Evolutionary conservation across 1,139 yeast species (phyloP).

Genomic region (Kluyveromyces sp.): DNA sequence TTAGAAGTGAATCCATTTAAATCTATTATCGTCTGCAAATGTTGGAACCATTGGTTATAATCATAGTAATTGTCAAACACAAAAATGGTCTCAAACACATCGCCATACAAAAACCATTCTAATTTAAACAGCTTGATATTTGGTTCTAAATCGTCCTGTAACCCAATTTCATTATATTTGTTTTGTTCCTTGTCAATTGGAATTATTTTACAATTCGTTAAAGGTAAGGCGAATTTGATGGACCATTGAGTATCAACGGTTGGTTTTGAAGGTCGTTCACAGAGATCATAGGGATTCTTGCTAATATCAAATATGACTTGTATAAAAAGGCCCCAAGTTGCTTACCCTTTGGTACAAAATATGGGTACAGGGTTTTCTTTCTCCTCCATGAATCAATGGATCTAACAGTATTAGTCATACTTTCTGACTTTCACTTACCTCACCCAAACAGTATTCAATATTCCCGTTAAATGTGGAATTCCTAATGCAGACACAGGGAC

Average conservation of each 20-base stretch:
- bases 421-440: conserved; percentile 1
- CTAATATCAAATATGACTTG: conserved; percentile 11
- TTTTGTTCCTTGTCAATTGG: not conserved
- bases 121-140: conserved; percentile 3
- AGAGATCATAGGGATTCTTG: conserved; percentile 3
- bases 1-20: conserved; percentile 5
- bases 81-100: conserved; percentile 5
- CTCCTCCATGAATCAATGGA: conserved; percentile 6
- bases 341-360: conserved; percentile 4
- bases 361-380: conserved; percentile 2
- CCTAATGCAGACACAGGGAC: conserved; percentile 11
- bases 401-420: conserved; percentile 5
- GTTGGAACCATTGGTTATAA: conserved; percentile 3
- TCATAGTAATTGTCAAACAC: conserved; percentile 5
- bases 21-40: conserved; percentile 4
- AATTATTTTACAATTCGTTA: conserved; percentile 7
- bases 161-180: conserved; percentile 2
- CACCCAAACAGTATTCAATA: conserved; percentile 10
- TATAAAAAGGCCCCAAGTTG: conserved; percentile 12
- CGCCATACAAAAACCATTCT: conserved; percentile 8
- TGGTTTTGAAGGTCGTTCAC: not conserved
- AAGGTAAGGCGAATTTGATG: conserved; percentile 8
- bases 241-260: conserved; percentile 4
- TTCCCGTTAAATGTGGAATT: conserved; percentile 8
- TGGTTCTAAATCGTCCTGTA: not conserved